Conservation (phyloP, 257 asterid genomes). For the Ajuga chamaepitys region DNA sequence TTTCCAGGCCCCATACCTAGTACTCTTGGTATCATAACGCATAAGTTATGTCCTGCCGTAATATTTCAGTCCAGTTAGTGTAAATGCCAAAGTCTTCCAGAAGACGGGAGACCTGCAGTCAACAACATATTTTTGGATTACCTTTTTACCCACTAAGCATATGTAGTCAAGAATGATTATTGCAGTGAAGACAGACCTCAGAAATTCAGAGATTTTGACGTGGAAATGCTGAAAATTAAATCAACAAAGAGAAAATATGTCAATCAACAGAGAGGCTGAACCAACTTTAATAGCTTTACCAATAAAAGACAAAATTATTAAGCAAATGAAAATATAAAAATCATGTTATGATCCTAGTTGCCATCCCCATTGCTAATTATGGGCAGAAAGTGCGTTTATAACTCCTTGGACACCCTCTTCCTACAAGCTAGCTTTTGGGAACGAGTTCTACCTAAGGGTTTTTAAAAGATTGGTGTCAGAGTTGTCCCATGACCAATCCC, state of each 20-base stretch:
- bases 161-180: background rate
- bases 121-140: slow-evolving; percentile 9
- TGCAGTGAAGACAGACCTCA: slow-evolving; percentile 6
- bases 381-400: no score
- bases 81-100: background rate
- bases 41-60: background rate
- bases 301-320: background rate
- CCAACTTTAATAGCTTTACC: background rate
- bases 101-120: slow-evolving; percentile 15
- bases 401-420: no score
- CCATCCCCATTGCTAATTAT: no score
- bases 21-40: slow-evolving; percentile 9
- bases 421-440: no score
- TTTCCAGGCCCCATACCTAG: background rate
- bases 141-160: slow-evolving; percentile 9
- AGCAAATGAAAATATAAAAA: background rate
- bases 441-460: no score
- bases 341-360: background rate
- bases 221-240: background rate
- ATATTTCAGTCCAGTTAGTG: background rate
- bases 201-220: background rate
- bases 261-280: background rate
- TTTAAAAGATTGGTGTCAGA: background rate
- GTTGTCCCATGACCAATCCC: no score
- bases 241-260: background rate